Evolutionary conservation across 768 basidiomycete genomes (phyloP).

Genomic region (Xanthoconium purpureum): DNA sequence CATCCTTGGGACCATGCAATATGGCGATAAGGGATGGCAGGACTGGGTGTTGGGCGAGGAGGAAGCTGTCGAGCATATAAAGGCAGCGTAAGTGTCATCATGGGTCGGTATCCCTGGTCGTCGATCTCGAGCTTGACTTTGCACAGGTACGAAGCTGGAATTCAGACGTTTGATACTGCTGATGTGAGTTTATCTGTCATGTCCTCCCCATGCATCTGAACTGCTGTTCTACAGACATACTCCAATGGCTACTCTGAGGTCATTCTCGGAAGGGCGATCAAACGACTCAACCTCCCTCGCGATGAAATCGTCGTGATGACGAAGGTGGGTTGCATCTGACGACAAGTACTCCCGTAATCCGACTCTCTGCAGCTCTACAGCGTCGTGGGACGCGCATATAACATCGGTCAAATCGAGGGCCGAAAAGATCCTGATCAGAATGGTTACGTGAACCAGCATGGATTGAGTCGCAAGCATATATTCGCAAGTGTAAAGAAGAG

Average conservation of each 20-base stretch:
- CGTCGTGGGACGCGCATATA: conserved; percentile 28
- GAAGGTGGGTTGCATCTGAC: conserved; percentile 41
- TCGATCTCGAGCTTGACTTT: neutral
- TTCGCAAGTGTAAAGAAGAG: conserved; percentile 51
- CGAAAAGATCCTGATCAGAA: conserved; percentile 32
- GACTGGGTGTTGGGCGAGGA: conserved; percentile 51
- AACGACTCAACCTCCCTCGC: conserved; percentile 61
- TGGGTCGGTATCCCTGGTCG: too few relatives aligned
- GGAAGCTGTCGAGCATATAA: conserved; percentile 43
- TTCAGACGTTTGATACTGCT: conserved; percentile 37
- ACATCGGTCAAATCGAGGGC: conserved; percentile 6
- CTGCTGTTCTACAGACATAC: conserved; percentile 42
- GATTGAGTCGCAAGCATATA: conserved; percentile 53
- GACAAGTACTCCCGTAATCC: neutral
- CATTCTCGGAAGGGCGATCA: conserved; percentile 71
- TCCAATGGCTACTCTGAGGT: conserved; percentile 65
- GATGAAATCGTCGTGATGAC: conserved; percentile 78
- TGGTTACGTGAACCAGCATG: conserved; percentile 49
- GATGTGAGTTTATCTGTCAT: conserved; percentile 21
- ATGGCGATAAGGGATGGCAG: conserved; percentile 48
- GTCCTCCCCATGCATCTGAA: neutral
- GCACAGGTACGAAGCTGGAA: conserved; percentile 34
- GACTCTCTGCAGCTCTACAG: conserved; percentile 39
- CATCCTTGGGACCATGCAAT: conserved; percentile 50
- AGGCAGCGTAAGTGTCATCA: conserved; percentile 38